Evolutionary conservation across 768 basidiomycete species (phyloP).

Genomic region (button mushroom (Agaricus bisporus)): DNA sequence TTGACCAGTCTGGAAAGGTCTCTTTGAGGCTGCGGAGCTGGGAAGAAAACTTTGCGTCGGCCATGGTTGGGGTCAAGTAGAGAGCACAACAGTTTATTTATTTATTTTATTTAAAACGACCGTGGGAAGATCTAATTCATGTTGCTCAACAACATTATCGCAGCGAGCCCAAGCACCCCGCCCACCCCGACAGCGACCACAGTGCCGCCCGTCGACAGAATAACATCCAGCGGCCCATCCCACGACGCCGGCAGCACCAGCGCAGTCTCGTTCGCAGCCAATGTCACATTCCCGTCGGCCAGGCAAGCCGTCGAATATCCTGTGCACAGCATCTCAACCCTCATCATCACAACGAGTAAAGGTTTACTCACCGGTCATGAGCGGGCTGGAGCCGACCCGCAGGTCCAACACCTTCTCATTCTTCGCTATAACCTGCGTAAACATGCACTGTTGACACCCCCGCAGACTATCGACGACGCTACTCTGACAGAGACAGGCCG

Average conservation of each 20-base stretch:
- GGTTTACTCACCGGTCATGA: conserved; percentile 46
- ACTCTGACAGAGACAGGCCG: conserved; percentile 49
- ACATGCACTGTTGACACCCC: conserved; percentile 65
- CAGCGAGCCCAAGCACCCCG: conserved; percentile 40
- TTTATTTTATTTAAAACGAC: neutral
- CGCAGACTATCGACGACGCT: conserved; percentile 36
- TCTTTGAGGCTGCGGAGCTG: conserved; percentile 65
- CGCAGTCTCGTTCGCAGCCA: conserved; percentile 31
- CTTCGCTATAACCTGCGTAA: conserved; percentile 42
- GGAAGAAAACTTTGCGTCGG: conserved; percentile 1
- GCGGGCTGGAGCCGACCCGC: conserved; percentile 50
- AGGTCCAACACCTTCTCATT: conserved; percentile 45
- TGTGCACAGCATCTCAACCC: conserved; percentile 19
- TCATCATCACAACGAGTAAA: neutral
- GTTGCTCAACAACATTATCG: conserved; percentile 47
- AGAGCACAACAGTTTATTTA: too few species aligned
- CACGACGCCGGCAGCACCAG: conserved; percentile 45
- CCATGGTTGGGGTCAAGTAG: too few species aligned
- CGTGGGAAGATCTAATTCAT: conserved; percentile 35
- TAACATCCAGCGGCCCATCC: conserved; percentile 52
- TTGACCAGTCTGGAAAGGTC: conserved; percentile 62
- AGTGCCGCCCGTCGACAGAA: conserved; percentile 38
- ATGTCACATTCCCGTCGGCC: conserved; percentile 25
- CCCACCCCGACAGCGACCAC: conserved; percentile 39
- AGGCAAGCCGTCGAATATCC: conserved; percentile 52